Percentiles rank a stretch among this genome's conserved stretches.
These are phyloP conservation scores for Pleurotus giganteus DNA, from an alignment of 768 basidiomycete species.

Conservation along the genomic window DNA sequence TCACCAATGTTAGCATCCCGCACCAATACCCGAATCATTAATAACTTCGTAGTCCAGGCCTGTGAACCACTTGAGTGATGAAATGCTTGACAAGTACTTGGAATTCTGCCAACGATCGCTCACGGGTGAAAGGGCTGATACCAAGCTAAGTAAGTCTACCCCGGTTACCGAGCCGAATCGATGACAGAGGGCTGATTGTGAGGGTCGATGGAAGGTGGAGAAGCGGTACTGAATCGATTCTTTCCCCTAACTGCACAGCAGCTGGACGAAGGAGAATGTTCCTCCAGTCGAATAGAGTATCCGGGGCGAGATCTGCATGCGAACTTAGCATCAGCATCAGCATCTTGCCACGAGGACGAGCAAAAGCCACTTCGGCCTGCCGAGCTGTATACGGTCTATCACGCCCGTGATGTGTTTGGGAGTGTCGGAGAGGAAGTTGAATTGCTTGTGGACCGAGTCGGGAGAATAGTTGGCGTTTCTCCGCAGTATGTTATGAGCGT, in stretches of 20 bases:
- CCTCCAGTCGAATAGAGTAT: slow-evolving; percentile 7
- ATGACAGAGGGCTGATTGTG: slow-evolving; percentile 13
- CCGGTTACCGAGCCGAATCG: slow-evolving; percentile 13
- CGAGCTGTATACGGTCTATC: slow-evolving; percentile 60
- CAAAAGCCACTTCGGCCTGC: slow-evolving; percentile 44
- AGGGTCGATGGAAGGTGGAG: slow-evolving; percentile 13
- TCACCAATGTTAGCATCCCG: slow-evolving; percentile 50
- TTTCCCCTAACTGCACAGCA: slow-evolving; percentile 35
- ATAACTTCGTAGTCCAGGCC: slow-evolving; percentile 40
- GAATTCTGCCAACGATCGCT: slow-evolving; percentile 61
- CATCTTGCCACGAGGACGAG: slow-evolving; percentile 12
- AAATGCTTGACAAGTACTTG: slow-evolving; percentile 62
- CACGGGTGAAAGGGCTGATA: slow-evolving; percentile 14
- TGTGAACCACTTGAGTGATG: slow-evolving; percentile 48
- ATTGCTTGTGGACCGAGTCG: slow-evolving; percentile 49
- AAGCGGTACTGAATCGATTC: slow-evolving; percentile 34
- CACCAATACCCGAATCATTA: no score
- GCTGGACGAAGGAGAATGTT: slow-evolving; percentile 14
- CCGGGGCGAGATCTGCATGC: slow-evolving; percentile 11
- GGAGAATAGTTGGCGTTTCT: slow-evolving; percentile 53
- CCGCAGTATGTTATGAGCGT: slow-evolving; percentile 50
- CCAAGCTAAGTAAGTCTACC: slow-evolving; percentile 20
- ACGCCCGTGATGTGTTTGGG: slow-evolving; percentile 66
- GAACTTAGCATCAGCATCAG: slow-evolving; percentile 10
- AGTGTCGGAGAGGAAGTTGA: slow-evolving; percentile 49